Evolutionary conservation across 2,329 filamentous ascomycete genomes (phyloP).

Genomic region (Xylaria sp.): DNA sequence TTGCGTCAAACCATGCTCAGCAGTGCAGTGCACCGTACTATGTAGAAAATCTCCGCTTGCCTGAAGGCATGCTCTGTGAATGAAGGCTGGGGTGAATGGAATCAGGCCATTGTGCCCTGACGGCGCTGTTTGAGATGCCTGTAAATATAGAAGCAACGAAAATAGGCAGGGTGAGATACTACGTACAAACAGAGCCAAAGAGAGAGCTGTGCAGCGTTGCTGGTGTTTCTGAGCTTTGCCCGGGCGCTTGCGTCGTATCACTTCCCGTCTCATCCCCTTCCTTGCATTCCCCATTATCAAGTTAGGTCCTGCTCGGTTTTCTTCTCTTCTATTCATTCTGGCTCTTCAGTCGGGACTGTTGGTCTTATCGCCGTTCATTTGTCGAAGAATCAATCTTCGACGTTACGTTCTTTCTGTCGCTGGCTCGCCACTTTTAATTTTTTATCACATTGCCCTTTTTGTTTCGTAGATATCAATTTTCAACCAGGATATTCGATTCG

Average conservation of each 20-base stretch:
- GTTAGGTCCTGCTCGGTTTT: conserved; percentile 32
- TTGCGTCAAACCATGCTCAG: conserved; percentile 13
- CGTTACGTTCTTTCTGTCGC: conserved; percentile 44
- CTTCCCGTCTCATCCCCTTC: conserved; percentile 41
- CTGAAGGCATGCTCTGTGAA: conserved; percentile 16
- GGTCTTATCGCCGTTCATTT: conserved; percentile 43
- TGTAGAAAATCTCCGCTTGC: conserved; percentile 18
- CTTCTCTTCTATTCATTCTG: conserved; percentile 40
- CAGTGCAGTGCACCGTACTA: conserved; percentile 4
- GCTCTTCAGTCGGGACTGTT: conserved; percentile 36
- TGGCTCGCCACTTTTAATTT: conserved; percentile 36
- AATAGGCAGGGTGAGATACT: not conserved
- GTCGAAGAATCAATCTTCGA: conserved; percentile 42
- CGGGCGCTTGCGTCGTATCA: conserved; percentile 47
- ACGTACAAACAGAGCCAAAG: not conserved
- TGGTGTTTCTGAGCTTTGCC: conserved; percentile 36
- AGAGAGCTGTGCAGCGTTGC: conserved; percentile 3
- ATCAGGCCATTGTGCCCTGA: conserved; percentile 38
- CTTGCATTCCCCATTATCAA: conserved; percentile 35
- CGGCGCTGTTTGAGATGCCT: conserved; percentile 11
- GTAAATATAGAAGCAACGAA: conserved; percentile 22
- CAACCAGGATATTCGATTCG: conserved; percentile 29
- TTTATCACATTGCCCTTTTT: conserved; percentile 28
- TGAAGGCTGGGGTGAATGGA: conserved; percentile 10
- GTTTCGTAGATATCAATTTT: conserved; percentile 14